Percentiles rank a stretch among this genome's conserved stretches.
Evolutionary conservation across 2,329 filamentous ascomycete genomes (phyloP).

Genomic region (Nakataea oryzae): DNA sequence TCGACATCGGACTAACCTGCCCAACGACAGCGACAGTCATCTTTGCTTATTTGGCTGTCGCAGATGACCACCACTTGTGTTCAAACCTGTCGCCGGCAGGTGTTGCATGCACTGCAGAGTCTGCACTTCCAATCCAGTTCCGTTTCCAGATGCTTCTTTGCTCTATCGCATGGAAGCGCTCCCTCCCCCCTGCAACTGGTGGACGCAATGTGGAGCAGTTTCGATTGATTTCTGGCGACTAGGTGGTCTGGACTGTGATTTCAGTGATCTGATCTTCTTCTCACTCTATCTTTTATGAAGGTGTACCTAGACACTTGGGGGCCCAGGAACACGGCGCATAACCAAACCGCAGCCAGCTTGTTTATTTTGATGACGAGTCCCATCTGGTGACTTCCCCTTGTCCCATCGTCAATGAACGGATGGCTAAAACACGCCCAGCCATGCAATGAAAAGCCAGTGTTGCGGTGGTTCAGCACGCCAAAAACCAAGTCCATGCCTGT

Average conservation of each 20-base stretch:
- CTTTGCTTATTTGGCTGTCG: background rate
- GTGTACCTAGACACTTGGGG: no score
- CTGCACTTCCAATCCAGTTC: background rate
- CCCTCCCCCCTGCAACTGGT: background rate
- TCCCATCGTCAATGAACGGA: background rate
- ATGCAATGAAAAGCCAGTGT: background rate
- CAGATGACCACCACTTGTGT: no score
- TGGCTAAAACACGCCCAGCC: background rate
- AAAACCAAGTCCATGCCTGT: background rate
- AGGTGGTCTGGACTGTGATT: no score
- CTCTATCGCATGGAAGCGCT: background rate
- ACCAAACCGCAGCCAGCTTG: no score
- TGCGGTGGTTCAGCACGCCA: background rate
- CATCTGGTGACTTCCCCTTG: background rate
- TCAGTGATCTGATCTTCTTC: no score
- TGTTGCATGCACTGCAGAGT: background rate
- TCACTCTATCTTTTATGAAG: no score
- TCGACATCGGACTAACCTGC: background rate
- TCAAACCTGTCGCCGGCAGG: no score
- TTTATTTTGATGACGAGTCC: background rate
- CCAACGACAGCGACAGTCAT: background rate
- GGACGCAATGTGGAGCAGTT: background rate
- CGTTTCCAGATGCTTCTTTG: background rate
- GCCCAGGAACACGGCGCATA: background rate
- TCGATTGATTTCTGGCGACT: no score